Base-by-base conservation (phyloP, 371 early-diverging fungal genomes). In the Mucor indicus region DNA sequence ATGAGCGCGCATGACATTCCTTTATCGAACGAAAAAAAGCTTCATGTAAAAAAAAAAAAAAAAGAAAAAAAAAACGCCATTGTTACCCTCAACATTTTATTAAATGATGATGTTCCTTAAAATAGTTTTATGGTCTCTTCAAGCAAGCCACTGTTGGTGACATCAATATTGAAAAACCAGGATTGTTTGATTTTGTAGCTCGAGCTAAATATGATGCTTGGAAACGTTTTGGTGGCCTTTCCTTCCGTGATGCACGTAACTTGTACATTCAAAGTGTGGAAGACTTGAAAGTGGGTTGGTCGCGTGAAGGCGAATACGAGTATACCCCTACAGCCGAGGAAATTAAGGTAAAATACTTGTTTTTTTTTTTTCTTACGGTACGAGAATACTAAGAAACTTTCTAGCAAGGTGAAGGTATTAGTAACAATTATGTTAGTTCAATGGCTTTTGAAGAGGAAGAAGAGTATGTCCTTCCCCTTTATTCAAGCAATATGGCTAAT, bases 151-250 rank as follows among this genome's bases (percentile, higher is more conserved):
- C 67, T 2, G 44, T 66, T 32, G 77, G 77, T 7, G 71, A 72
- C 30, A 60, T 62, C 37, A 60, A 64, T 46, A 58, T 31, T 2
- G 41, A 53, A 1, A 72, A 59, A 37, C 77, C 77, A 12, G 51
- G 53, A 20, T 41, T 76, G 19, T 68, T 76, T 45, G 73, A 76
- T 22, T 72, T 76, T 58, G 69, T 67, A 4, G 67, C 48, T 3
- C 64, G 77, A 13, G 77, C 77, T 1, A 76, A 76, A 31, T 76
- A 73, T 69, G 73, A 76, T 49, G 77, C 77, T 3, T 76, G 77
- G 77, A 52, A 76, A 16, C 35, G 33, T 1, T 32, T 55, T 19
- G 48, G 57, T 22, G 71, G 71, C 8, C 50, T 68, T 48, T 23
- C 55, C 3, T 37, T 38, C 10, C 33, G 46, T n/a, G 59, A 61